Conservation (phyloP, 2,329 filamentous ascomycete species). For the Aspergillus phoenicis region DNA sequence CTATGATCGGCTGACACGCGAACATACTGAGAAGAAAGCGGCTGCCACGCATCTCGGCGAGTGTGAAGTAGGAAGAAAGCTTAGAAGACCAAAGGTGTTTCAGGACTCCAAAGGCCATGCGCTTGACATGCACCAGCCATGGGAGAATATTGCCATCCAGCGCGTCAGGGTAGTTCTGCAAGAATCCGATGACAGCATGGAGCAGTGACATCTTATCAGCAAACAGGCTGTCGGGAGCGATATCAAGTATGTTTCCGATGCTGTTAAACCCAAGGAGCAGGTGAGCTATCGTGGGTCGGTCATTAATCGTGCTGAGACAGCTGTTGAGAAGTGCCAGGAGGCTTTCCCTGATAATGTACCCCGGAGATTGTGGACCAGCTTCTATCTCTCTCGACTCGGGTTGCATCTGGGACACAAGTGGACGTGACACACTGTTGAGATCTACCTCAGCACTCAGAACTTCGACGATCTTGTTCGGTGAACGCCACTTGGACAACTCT, state of each 20-base stretch:
- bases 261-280: constrained; percentile 86
- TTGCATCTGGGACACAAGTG: constrained; percentile 69
- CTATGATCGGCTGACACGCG: constrained; percentile 69
- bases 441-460: constrained; percentile 82
- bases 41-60: constrained; percentile 76
- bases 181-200: constrained; percentile 75
- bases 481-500: constrained; percentile 62
- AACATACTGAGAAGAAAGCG: constrained; percentile 81
- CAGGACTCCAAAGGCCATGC: constrained; percentile 71
- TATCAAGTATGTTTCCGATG: constrained; percentile 67
- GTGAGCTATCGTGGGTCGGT: constrained; percentile 85
- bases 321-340: constrained; percentile 84
- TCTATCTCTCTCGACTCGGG: constrained; percentile 70
- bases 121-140: constrained; percentile 71
- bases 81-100: constrained; percentile 81
- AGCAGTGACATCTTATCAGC: constrained; percentile 74
- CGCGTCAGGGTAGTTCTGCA: constrained; percentile 68
- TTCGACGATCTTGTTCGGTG: constrained; percentile 82
- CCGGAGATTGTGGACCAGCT: constrained; percentile 67
- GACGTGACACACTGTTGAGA: constrained; percentile 74
- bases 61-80: constrained; percentile 72
- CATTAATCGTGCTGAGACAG: constrained; percentile 73
- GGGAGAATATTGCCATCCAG: constrained; percentile 62
- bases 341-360: constrained; percentile 79
- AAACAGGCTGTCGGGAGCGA: constrained; percentile 71